Conservation (phyloP, 73 alveolate species). For the Breviolum minutum region DNA sequence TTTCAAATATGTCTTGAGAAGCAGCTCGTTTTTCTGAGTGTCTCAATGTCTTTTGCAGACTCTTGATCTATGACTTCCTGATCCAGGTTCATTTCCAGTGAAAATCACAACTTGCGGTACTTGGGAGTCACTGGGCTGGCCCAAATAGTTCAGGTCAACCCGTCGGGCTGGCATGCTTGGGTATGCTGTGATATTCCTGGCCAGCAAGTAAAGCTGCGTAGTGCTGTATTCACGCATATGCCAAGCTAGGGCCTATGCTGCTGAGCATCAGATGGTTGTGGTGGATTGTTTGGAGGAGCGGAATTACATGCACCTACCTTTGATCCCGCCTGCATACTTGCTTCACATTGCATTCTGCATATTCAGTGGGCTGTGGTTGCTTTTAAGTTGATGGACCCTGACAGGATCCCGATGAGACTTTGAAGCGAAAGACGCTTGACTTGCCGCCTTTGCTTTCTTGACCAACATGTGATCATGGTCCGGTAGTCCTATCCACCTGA, state of each 20-base stretch:
- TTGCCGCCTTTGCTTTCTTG: conserved; percentile 44
- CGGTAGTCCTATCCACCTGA: neutral
- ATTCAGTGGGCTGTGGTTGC: neutral
- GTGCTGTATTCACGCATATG: neutral
- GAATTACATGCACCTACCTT: neutral
- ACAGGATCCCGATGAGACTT: conserved; percentile 98
- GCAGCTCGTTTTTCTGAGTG: too few relatives aligned
- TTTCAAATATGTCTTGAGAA: too few relatives aligned
- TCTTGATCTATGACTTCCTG: neutral
- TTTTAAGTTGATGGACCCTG: too few relatives aligned
- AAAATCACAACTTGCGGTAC: conserved; percentile 98
- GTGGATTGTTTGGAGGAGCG: conserved; percentile 99
- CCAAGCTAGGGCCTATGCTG: conserved; percentile 98
- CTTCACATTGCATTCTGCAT: neutral
- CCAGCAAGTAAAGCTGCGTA: neutral
- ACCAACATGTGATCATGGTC: neutral
- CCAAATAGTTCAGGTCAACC: conserved; percentile 87
- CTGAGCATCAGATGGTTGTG: conserved; percentile 98
- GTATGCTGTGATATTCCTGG: neutral
- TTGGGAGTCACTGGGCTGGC: conserved; percentile 97
- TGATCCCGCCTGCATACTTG: neutral
- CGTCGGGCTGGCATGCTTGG: neutral
- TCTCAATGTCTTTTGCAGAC: neutral
- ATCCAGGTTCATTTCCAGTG: conserved; percentile 97
- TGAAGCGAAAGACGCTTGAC: conserved; percentile 99